Percentiles rank a stretch among this genome's conserved stretches.
phyloP scores from a whole-genome alignment of 2,329 filamentous ascomycete species.

The Lecanicillium sp. region DNA sequence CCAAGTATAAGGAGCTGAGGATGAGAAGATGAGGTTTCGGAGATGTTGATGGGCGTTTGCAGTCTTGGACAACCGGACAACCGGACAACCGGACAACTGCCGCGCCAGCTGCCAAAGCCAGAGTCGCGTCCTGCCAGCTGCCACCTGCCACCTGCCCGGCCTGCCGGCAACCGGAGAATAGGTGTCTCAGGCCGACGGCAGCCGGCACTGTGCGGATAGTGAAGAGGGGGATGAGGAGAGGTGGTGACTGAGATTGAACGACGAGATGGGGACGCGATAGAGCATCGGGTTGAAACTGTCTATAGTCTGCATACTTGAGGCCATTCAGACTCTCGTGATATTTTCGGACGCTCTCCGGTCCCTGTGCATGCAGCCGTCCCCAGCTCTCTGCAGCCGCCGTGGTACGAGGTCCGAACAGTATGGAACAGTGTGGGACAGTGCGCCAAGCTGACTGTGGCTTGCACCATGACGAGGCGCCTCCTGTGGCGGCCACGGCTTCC shows the following conservation, averaged over 20 bases:
- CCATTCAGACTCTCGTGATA: too few species aligned
- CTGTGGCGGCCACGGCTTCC: background rate
- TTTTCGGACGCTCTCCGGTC: too few species aligned
- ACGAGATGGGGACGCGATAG: background rate
- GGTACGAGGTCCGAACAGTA: too few species aligned
- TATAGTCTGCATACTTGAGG: too few species aligned
- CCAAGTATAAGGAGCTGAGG: background rate
- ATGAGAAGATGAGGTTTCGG: background rate
- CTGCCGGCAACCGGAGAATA: background rate
- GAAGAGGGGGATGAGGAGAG: background rate
- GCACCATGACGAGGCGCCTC: background rate
- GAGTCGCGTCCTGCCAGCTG: background rate
- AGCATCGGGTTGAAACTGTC: too few species aligned
- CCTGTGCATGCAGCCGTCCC: too few species aligned
- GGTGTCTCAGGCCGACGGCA: background rate
- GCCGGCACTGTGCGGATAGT: constrained; percentile 1
- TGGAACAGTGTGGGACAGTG: background rate
- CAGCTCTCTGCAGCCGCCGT: too few species aligned
- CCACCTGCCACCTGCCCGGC: background rate
- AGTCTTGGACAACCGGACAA: too few species aligned
- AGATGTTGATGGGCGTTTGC: too few species aligned
- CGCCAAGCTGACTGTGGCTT: constrained; percentile 1
- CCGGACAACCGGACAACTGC: background rate
- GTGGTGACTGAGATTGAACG: background rate
- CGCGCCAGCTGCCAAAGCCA: background rate